Conservation (phyloP, 805 yeast species). For the Candida ficus region DNA sequence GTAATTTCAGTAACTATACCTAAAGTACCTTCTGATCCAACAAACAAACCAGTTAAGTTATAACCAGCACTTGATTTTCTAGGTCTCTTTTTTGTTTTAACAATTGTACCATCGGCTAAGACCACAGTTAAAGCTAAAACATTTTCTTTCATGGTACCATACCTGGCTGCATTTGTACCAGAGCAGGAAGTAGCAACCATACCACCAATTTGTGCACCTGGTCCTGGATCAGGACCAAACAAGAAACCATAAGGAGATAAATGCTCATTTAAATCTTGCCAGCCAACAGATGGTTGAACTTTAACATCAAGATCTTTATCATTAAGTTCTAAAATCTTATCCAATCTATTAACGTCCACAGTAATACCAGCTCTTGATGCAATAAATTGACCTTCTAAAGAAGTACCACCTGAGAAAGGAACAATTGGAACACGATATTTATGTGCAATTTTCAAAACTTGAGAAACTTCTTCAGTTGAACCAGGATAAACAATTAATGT, state of each 20-base stretch:
- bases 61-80: conserved; percentile 78
- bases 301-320: conserved; percentile 63
- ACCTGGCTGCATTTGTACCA: conserved; percentile 73
- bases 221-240: conserved; percentile 78
- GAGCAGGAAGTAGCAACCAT: conserved; percentile 75
- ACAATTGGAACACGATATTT: conserved; percentile 61
- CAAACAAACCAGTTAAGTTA: conserved; percentile 66
- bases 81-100: conserved; percentile 71
- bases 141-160: conserved; percentile 79
- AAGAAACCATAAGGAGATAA: conserved; percentile 44
- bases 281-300: conserved; percentile 76
- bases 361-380: conserved; percentile 66
- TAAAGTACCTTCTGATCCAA: conserved; percentile 76
- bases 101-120: conserved; percentile 71
- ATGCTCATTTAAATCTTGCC: conserved; percentile 63
- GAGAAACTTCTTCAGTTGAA: conserved; percentile 61
- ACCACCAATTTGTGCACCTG: conserved; percentile 78
- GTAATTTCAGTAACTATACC: conserved; percentile 80
- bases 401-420: conserved; percentile 77
- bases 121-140: conserved; percentile 67
- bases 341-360: conserved; percentile 58
- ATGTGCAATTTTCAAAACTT: conserved; percentile 57
- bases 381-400: conserved; percentile 76
- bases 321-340: conserved; percentile 50
- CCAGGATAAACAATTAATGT: conserved; percentile 55